Conservation (phyloP, 164 flowering plant species). For the Chimonanthus praecox region DNA sequence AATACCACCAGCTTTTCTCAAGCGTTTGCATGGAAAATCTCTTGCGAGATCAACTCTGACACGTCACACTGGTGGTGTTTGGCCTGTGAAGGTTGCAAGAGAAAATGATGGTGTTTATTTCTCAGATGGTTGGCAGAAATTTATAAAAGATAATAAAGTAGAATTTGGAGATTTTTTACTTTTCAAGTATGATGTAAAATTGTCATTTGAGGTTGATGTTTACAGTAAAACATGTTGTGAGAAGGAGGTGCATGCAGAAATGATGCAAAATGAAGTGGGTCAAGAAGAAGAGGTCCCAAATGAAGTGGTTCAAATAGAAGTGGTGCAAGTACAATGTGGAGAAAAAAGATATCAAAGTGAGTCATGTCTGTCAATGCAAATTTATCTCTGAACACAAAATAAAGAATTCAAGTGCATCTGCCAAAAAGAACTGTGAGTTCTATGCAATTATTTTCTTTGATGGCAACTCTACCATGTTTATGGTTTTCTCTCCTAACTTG, state of each 20-base stretch:
- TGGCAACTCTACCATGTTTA: neutral
- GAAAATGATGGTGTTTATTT: slow-evolving; percentile 9
- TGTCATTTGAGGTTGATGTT: slow-evolving; percentile 16
- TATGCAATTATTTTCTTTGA: neutral
- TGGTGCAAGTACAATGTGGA: too few species aligned
- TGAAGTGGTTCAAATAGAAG: too few species aligned
- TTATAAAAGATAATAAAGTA: slow-evolving; percentile 14
- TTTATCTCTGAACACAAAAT: neutral
- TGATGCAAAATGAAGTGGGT: neutral
- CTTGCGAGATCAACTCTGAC: slow-evolving; percentile 15
- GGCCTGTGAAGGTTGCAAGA: slow-evolving; percentile 19
- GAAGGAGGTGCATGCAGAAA: slow-evolving; percentile 2
- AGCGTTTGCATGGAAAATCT: slow-evolving; percentile 3
- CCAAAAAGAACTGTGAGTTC: slow-evolving; percentile 5
- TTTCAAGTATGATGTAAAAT: slow-evolving; percentile 17
- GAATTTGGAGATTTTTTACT: slow-evolving; percentile 22
- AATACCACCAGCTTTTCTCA: slow-evolving; percentile 28
- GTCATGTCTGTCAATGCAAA: neutral
- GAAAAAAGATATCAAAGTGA: neutral
- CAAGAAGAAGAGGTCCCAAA: neutral
- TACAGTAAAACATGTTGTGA: slow-evolving; percentile 23
- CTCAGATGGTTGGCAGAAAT: slow-evolving; percentile 22
- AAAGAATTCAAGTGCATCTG: too few species aligned
- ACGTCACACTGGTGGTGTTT: slow-evolving; percentile 9
- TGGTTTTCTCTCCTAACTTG: neutral